A percentile compares a stretch with the other conserved stretches of the same genome.
phyloP scores from a whole-genome alignment of 1,284 basidiomycete genomes.

The Rhodotorula sp. region DNA sequence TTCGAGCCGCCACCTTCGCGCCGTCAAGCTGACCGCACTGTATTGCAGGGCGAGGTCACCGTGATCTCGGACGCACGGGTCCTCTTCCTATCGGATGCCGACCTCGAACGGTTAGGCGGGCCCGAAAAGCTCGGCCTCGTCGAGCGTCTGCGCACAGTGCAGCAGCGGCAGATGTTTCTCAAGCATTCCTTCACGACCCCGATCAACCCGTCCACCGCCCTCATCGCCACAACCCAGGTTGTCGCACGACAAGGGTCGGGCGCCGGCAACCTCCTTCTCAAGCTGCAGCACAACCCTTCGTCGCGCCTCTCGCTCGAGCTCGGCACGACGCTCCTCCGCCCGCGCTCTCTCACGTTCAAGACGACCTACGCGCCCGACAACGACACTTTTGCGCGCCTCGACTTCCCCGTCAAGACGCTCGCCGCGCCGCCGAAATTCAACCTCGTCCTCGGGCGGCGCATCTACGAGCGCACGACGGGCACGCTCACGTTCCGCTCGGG shows the following conservation, averaged over 20 bases:
- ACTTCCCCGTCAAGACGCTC: constrained; percentile 42
- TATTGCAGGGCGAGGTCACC: constrained; percentile 34
- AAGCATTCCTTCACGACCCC: constrained; percentile 41
- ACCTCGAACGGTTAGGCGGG: constrained; percentile 21
- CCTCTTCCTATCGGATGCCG: constrained; percentile 28
- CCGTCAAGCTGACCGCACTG: background rate
- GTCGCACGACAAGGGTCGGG: constrained; percentile 49
- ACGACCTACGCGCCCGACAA: constrained; percentile 55
- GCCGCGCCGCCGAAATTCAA: constrained; percentile 52
- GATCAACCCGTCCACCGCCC: constrained; percentile 26
- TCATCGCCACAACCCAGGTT: constrained; percentile 47
- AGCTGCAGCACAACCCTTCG: constrained; percentile 65
- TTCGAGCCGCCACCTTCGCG: background rate
- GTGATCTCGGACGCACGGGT: constrained; percentile 36
- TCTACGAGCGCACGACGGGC: constrained; percentile 52
- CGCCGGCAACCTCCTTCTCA: constrained; percentile 59
- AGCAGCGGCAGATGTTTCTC: constrained; percentile 34
- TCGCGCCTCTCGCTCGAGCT: constrained; percentile 58
- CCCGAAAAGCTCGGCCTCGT: constrained; percentile 13
- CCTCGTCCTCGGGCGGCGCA: constrained; percentile 53
- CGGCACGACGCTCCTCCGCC: constrained; percentile 53
- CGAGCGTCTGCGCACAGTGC: constrained; percentile 23
- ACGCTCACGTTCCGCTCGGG: constrained; percentile 47
- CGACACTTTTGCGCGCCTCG: constrained; percentile 53
- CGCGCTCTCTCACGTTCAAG: constrained; percentile 53